Conservation (phyloP, 2,329 filamentous ascomycete species). For the Hypoxylon rubiginosum region DNA sequence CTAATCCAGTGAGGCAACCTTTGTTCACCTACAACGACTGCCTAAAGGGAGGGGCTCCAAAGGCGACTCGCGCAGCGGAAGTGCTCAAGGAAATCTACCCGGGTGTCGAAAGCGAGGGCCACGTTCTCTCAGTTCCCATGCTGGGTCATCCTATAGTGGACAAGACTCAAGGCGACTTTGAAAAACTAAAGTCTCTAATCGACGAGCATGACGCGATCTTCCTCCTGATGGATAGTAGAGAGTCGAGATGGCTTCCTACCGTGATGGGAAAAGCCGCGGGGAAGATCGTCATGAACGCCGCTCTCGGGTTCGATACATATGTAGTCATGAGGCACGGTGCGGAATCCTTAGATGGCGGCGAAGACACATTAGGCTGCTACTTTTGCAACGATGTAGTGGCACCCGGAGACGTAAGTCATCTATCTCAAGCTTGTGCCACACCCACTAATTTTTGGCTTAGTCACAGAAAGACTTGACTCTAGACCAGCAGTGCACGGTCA, state of each 20-base stretch:
- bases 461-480: constrained; percentile 95
- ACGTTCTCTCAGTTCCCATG: constrained; percentile 93
- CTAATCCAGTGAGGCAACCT: constrained; percentile 95
- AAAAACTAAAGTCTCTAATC: constrained; percentile 80
- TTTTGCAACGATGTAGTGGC: constrained; percentile 99
- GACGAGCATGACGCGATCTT: constrained; percentile 92
- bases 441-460: constrained; percentile 61
- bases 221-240: constrained; percentile 95
- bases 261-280: constrained; percentile 93
- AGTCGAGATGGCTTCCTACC: constrained; percentile 95
- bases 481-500: constrained; percentile 98
- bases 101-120: constrained; percentile 84
- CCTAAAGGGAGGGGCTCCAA: constrained; percentile 83
- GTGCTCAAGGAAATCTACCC: constrained; percentile 90
- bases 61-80: constrained; percentile 84
- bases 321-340: constrained; percentile 97
- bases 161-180: constrained; percentile 79
- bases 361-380: constrained; percentile 87
- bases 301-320: constrained; percentile 95
- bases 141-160: constrained; percentile 89
- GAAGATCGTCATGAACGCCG: constrained; percentile 97
- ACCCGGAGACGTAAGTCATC: constrained; percentile 82
- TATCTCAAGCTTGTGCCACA: background rate
- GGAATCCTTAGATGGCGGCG: constrained; percentile 66
- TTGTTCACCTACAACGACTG: constrained; percentile 94